Evolutionary conservation across 352 stramenopile genomes (phyloP), one percentile per base, ranked within the genome.

Genomic region (Peronosclerospora sorghi): DNA sequence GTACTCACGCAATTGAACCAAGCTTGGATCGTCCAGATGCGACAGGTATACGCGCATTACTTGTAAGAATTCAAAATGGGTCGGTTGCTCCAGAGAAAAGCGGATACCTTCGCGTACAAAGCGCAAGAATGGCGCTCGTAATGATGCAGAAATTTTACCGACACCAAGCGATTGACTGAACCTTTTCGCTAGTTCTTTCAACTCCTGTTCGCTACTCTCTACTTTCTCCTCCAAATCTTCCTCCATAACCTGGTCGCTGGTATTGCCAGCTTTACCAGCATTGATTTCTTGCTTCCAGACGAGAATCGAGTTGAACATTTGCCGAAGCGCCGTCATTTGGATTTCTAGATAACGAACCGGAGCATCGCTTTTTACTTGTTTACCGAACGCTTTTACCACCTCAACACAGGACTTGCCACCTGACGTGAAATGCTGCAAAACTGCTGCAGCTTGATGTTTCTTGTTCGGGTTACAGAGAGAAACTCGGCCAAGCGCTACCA

Each of bases 51-150:
- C 62, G 20, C 73, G 70, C 36, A 94, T 56, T 10, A 62, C 47
- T 12, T 84, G 64, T 23, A 94, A 54, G 35, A 94, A 94, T 3
- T 47, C 52, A 37, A 89, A 86, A 10, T 90, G 66, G 5, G 51
- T 41, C 14, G 49, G 57, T 20, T 58, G 41, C 37, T 89, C 71
- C 15, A 94, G 32, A 14, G 76, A 63, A 51, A 70, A 89, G 8
- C 79, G 74, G 1, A 92, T 59, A 19, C 81, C 81, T 68, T 94
- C 81, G 35, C 73, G 72, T 17, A 94, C 30, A 43, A 94, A 94
- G 0, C 81, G 66, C 44, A 89, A 69, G 54, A 91, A 94, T 15
- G 79, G 74, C 5, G 65, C 67, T 41, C 74, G 62, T 42, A 94
- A 51, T 8, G 76, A 69, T 15, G 62, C 45, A 12, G 71, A 36